Evolutionary conservation across 2,329 filamentous ascomycete genomes (phyloP).

Genomic region (Ophiostoma piceae): DNA sequence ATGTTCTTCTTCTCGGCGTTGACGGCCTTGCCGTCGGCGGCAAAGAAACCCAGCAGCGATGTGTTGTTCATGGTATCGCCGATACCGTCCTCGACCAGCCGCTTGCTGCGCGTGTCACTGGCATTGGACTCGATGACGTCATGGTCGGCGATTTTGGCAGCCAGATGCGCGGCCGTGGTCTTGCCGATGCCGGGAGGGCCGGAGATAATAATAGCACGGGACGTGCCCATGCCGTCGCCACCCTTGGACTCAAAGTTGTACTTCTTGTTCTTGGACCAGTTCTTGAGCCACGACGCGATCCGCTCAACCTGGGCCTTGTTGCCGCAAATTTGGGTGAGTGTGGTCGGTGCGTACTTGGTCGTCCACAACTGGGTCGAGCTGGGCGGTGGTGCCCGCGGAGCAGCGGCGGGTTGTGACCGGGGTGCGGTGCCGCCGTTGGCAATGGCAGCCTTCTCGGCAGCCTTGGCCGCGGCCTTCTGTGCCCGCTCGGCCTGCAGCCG

Average conservation of each 20-base stretch:
- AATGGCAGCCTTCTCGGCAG: conserved; percentile 31
- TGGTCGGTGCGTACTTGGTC: conserved; percentile 85
- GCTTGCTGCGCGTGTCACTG: conserved; percentile 93
- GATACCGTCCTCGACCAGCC: conserved; percentile 83
- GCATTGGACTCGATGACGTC: conserved; percentile 94
- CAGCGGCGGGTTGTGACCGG: conserved; percentile 25
- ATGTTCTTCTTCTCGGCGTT: conserved; percentile 84
- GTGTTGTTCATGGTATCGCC: conserved; percentile 89
- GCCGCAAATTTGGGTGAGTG: conserved; percentile 83
- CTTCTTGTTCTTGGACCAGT: conserved; percentile 73
- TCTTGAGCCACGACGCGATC: conserved; percentile 78
- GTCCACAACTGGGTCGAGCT: conserved; percentile 68
- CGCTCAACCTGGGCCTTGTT: conserved; percentile 89
- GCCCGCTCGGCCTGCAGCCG: conserved; percentile 50
- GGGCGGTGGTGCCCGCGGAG: conserved; percentile 37
- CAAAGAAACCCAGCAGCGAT: conserved; percentile 85
- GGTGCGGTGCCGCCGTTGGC: conserved; percentile 11
- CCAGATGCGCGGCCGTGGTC: conserved; percentile 91
- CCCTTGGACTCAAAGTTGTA: conserved; percentile 77
- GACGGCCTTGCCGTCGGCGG: conserved; percentile 73
- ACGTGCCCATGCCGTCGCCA: conserved; percentile 74
- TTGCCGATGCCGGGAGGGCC: conserved; percentile 96
- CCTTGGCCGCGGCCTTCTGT: conserved; percentile 47
- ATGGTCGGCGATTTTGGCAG: conserved; percentile 87
- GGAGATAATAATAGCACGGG: conserved; percentile 88